Base-by-base conservation (phyloP, 768 basidiomycete species). In the Suillus cothurnatus region DNA sequence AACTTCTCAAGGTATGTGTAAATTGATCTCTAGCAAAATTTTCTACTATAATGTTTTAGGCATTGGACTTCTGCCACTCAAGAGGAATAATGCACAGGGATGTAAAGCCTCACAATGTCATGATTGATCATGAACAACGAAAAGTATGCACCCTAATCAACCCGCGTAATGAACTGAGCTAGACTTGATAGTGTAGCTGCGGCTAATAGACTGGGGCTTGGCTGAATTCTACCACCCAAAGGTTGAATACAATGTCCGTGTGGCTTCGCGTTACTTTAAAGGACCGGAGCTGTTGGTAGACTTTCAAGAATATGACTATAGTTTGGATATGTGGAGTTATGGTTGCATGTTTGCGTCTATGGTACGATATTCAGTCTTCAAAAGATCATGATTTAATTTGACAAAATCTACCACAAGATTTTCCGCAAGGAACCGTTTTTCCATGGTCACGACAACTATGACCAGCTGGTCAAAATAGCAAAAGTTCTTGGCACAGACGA, bases 351-450 rank as follows among this genome's bases (percentile, higher is more conserved):
- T 97, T 77, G 97, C 97, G 11, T 95, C 93, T 21, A 98, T 99
- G 97, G 96, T 97, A 74, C 70, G 85, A 39, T 49, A 23, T 71
- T 43, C 57, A 23, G 53, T 34, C 28, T 45, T 49, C 9, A 14
- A 49, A 6, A n/a, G 14, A 61, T 38, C 7, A n/a, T 62, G 63
- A 31, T 39, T 58, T 6, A 36, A 38, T 31, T 61, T 63, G 47
- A 58, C 57, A 63, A 34, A 64, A 31, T 31, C 50, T 47, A 52
- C 49, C 36, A 62, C 61, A 26, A 98, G 96, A 98, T 99, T 72
- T 98, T 99, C 87, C 89, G 97, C 71, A 98, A 98, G 77, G 97
- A 98, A 76, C 97, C 97, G 28, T 97, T 98, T 82, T 99, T 99
- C 87, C 97, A 99, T 73, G 97, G 97, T 19, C 96, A 97, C 74